phyloP scores from a whole-genome alignment of 768 basidiomycete genomes.

The Macrolepiota fuliginosa region DNA sequence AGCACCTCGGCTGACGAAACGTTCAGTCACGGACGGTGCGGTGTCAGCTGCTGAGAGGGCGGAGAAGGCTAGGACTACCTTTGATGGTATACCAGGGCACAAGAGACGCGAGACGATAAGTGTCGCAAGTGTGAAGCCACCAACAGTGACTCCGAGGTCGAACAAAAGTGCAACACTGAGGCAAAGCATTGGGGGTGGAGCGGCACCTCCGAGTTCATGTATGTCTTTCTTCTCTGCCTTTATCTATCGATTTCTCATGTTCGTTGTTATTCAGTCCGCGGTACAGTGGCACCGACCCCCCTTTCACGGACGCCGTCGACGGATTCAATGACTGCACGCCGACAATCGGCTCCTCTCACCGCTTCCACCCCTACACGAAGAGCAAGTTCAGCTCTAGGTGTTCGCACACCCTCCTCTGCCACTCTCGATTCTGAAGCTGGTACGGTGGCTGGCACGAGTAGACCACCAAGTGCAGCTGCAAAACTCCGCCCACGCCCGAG shows the following conservation, averaged over 20 bases:
- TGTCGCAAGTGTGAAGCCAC: slow-evolving; percentile 66
- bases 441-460: neutral
- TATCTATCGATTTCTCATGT: neutral
- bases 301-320: slow-evolving; percentile 44
- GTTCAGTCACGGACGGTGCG: slow-evolving; percentile 29
- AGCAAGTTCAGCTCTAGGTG: neutral
- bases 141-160: slow-evolving; percentile 64
- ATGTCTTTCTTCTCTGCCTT: slow-evolving; percentile 27
- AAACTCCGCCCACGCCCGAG: slow-evolving; percentile 52
- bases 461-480: slow-evolving; percentile 17
- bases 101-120: slow-evolving; percentile 74
- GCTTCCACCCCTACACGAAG: slow-evolving; percentile 16
- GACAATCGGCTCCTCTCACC: slow-evolving; percentile 18
- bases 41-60: slow-evolving; percentile 11
- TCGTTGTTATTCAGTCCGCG: slow-evolving; percentile 39
- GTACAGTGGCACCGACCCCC: slow-evolving; percentile 35
- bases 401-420: slow-evolving; percentile 8
- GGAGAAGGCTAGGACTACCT: slow-evolving; percentile 42
- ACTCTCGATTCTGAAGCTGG: slow-evolving; percentile 1
- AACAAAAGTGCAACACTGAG: slow-evolving; percentile 74
- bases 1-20: slow-evolving; percentile 33
- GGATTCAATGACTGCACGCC: slow-evolving; percentile 24
- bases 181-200: slow-evolving; percentile 51
- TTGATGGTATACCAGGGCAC: slow-evolving; percentile 83
- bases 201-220: slow-evolving; percentile 65